Base-by-base conservation (phyloP, 2,329 filamentous ascomycete species). In the Colletotrichum higginsianum region DNA sequence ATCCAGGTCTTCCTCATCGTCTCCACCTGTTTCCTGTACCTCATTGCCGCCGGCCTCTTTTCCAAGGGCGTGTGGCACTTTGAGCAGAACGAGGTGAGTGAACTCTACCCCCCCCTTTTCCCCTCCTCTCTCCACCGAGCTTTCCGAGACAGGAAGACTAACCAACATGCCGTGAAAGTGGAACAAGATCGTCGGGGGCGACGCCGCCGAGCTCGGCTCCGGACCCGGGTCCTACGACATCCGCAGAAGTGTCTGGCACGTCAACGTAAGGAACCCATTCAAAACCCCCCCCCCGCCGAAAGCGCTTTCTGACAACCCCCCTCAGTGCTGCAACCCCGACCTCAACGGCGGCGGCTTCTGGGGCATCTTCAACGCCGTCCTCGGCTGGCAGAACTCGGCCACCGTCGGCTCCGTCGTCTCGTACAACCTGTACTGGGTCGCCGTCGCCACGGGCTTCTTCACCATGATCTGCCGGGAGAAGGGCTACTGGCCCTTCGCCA, bases 181-280 rank as follows among this genome's bases (percentile, higher is more conserved):
- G 90, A 88, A 87, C 74, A 86, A 88, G 61, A 76, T 88, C 26
- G 86, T 91, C 21, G 91, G 91, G 35, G 84, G 87, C 11, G 86
- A 88, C 72, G 85, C 85, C 7, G 78, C 82, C 6, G 85, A 87
- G 75, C 71, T 82, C 4, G 86, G 85, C 66, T 73, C 75, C 13
- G 93, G 93, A 0, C 88, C 93, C 0, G 93, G 94, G 4, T 94
- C 92, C 1, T 96, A 96, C 81, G 90, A 96, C 77, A 93, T 96
- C 75, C 85, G 86, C 60, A 84, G 91, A 76, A 93, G 89, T 67
- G 93, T 96, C 26, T 96, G 93, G 93, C 93, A 96, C 78, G 89
- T 96, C 72, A 95, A 96, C 79, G 88, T 90, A 80, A 81, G 88
- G 83, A 13, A 15, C 82, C 13, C 16, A 35, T 9, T n/a, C 44